Evolutionary conservation across 768 basidiomycete genomes (phyloP).

Genomic region (Strobilomyces confusus): DNA sequence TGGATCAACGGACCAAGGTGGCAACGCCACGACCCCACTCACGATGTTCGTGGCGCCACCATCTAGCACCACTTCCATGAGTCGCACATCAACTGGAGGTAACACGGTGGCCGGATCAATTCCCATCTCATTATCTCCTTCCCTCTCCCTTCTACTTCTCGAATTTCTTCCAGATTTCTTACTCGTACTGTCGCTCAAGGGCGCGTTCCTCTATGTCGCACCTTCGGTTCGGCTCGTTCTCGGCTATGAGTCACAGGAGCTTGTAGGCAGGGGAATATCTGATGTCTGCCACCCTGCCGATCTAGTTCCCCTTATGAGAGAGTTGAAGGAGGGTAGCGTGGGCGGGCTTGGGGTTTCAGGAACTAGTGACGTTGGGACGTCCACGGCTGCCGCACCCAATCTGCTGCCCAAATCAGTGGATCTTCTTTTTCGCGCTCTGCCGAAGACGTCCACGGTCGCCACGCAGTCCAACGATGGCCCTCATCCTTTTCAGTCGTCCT

Average conservation of each 20-base stretch:
- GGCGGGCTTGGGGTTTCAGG: slow-evolving; percentile 15
- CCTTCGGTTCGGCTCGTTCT: slow-evolving; percentile 74
- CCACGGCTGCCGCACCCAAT: slow-evolving; percentile 4
- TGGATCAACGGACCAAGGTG: slow-evolving; percentile 10
- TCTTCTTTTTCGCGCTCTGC: slow-evolving; percentile 78
- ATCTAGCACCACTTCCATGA: slow-evolving; percentile 14
- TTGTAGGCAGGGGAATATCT: slow-evolving; percentile 71
- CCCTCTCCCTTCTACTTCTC: slow-evolving; percentile 46
- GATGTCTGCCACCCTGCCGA: slow-evolving; percentile 90
- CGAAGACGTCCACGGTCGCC: slow-evolving; percentile 39
- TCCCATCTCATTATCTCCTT: slow-evolving; percentile 43
- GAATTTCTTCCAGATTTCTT: slow-evolving; percentile 73
- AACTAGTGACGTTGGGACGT: slow-evolving; percentile 15
- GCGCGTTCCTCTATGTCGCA: slow-evolving; percentile 87
- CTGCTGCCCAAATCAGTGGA: slow-evolving; percentile 59
- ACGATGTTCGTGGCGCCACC: slow-evolving; percentile 19
- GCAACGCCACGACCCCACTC: slow-evolving; percentile 13
- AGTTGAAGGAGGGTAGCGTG: slow-evolving; percentile 66
- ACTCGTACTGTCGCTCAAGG: slow-evolving; percentile 89
- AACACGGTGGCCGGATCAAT: slow-evolving; percentile 28
- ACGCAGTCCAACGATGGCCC: neutral
- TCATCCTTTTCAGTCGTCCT: neutral
- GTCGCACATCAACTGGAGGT: slow-evolving; percentile 6
- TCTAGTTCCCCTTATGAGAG: slow-evolving; percentile 84
- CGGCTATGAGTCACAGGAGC: slow-evolving; percentile 82